A percentile compares a stretch with the other conserved stretches of the same genome.
Evolutionary conservation across 306 rosid species (phyloP).

Genomic region (Sindora glabra): DNA sequence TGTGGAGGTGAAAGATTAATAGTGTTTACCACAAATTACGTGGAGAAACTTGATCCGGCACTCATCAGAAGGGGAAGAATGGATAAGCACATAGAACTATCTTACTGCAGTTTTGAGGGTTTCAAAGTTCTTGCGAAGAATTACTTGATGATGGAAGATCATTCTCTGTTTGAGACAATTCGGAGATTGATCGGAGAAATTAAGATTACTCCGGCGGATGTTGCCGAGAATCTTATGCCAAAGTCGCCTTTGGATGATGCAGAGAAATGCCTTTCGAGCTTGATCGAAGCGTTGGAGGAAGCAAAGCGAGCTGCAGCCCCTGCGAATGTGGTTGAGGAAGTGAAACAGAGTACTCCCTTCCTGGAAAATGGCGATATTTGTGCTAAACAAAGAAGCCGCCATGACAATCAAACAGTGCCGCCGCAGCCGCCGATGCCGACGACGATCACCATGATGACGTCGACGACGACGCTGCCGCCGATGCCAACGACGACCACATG

Average conservation of each 20-base stretch:
- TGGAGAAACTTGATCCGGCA: constrained; percentile 85
- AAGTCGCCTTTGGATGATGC: constrained; percentile 58
- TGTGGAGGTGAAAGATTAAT: constrained; percentile 79
- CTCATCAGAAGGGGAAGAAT: constrained; percentile 77
- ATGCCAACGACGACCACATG: too few relatives aligned
- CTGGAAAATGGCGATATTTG: constrained; percentile 13
- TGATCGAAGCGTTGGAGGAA: constrained; percentile 50
- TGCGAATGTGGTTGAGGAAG: constrained; percentile 20
- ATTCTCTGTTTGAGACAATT: constrained; percentile 45
- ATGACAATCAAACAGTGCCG: constrained; percentile 21
- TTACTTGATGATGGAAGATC: constrained; percentile 48
- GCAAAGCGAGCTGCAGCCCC: constrained; percentile 20
- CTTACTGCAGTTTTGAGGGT: constrained; percentile 65
- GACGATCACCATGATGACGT: too few relatives aligned
- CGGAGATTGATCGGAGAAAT: constrained; percentile 33
- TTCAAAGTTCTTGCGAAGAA: constrained; percentile 70
- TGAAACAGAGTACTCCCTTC: constrained; percentile 15
- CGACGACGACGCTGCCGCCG: too few relatives aligned
- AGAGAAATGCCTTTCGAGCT: constrained; percentile 46
- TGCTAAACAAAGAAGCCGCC: constrained; percentile 6
- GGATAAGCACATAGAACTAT: constrained; percentile 80
- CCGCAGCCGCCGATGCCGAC: too few relatives aligned
- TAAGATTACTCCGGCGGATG: constrained; percentile 74
- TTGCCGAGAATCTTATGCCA: constrained; percentile 87
- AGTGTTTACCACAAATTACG: constrained; percentile 76